Percentiles rank a stretch among this genome's conserved stretches.
These are phyloP conservation scores for Candida chilensis DNA, from an alignment of 805 yeast species.

Conservation along the genomic window DNA sequence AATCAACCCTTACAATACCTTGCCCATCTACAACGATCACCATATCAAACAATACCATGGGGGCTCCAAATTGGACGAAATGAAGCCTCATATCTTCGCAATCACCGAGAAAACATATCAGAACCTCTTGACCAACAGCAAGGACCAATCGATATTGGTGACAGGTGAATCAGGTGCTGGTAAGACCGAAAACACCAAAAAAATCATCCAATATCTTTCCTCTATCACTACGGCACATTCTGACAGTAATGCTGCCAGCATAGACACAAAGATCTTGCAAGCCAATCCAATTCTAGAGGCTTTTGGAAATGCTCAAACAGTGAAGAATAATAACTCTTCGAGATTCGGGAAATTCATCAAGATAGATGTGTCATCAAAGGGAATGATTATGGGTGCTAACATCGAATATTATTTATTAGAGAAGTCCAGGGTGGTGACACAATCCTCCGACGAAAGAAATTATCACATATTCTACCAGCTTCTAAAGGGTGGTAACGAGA, in stretches of 20 bases:
- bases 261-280: conserved; percentile 80
- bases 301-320: conserved; percentile 95
- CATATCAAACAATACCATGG: conserved; percentile 49
- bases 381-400: conserved; percentile 76
- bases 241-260: conserved; percentile 22
- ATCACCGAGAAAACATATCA: conserved; percentile 82
- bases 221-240: conserved; percentile 42
- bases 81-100: conserved; percentile 86
- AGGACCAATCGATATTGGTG: conserved; percentile 87
- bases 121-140: conserved; percentile 55
- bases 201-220: conserved; percentile 85
- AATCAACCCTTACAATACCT: conserved; percentile 76
- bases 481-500: conserved; percentile 52
- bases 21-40: conserved; percentile 62
- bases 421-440: conserved; percentile 84
- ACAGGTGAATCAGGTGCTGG: conserved; percentile 99
- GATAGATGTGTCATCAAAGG: conserved; percentile 59
- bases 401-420: conserved; percentile 93
- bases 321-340: conserved; percentile 88
- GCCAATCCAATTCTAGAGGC: conserved; percentile 95
- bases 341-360: conserved; percentile 95
- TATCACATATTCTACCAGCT: conserved; percentile 92
- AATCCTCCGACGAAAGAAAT: conserved; percentile 71
- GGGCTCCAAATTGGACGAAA: conserved; percentile 8
- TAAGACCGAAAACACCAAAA: conserved; percentile 94